A percentile compares a stretch with the other conserved stretches of the same genome.
phyloP scores from a whole-genome alignment of 1,284 basidiomycete species.

The Moesziomyces sp. region DNA sequence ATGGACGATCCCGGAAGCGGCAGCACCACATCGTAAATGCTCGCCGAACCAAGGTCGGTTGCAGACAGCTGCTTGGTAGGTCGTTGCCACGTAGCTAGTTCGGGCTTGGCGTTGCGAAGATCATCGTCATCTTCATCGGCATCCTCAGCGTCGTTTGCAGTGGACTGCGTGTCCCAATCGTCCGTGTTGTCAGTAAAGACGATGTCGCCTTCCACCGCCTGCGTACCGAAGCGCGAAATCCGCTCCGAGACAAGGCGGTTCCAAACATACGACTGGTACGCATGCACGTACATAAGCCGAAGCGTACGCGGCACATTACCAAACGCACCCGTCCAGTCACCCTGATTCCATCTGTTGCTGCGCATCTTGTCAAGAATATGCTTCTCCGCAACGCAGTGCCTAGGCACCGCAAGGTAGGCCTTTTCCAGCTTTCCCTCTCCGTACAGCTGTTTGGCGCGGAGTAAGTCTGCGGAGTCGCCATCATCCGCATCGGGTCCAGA shows the following conservation, averaged over 20 bases:
- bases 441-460: constrained; percentile 44
- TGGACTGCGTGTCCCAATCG: constrained; percentile 3
- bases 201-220: constrained; percentile 81
- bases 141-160: constrained; percentile 1
- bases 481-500: constrained; percentile 27
- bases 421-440: constrained; percentile 64
- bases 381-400: constrained; percentile 89
- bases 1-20: constrained; percentile 93
- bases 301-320: constrained; percentile 73
- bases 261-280: constrained; percentile 99
- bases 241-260: constrained; percentile 94
- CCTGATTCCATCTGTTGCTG: constrained; percentile 34
- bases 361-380: constrained; percentile 89
- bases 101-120: constrained; percentile 16
- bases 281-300: constrained; percentile 96
- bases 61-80: constrained; percentile 81
- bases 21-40: constrained; percentile 92
- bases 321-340: constrained; percentile 53
- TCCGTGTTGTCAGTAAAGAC: constrained; percentile 64
- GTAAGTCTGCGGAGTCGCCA: constrained; percentile 37
- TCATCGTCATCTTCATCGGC: constrained; percentile 21
- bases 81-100: constrained; percentile 64
- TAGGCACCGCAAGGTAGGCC: constrained; percentile 86
- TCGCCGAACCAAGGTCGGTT: constrained; percentile 75
- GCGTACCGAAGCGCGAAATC: constrained; percentile 80